Percentiles rank a stretch among this genome's conserved stretches.
Evolutionary conservation across 1,284 basidiomycete species (phyloP).

Genomic region (Moesziomyces antarcticus): DNA sequence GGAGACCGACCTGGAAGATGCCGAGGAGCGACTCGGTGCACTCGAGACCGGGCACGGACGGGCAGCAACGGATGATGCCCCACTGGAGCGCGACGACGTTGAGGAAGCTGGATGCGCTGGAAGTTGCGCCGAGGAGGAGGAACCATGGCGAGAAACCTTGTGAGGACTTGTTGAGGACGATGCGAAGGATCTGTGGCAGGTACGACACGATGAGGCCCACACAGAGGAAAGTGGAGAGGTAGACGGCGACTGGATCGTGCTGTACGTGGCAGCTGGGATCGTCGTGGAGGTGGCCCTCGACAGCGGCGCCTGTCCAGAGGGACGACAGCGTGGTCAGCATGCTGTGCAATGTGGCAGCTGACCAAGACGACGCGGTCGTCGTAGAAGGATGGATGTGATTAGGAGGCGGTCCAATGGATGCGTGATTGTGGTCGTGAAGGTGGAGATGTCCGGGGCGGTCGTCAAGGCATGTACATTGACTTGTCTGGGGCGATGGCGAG

Average conservation of each 20-base stretch:
- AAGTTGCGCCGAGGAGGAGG: conserved; percentile 87
- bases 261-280: conserved; percentile 48
- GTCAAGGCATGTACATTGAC: too few species aligned
- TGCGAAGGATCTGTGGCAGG: conserved; percentile 82
- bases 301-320: conserved; percentile 29
- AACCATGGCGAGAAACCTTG: conserved; percentile 93
- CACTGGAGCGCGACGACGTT: conserved; percentile 83
- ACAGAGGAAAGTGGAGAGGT: conserved; percentile 81
- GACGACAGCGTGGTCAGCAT: conserved; percentile 35
- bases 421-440: too few species aligned
- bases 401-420: too few species aligned
- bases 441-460: too few species aligned
- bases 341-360: neutral
- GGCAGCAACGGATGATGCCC: conserved; percentile 84
- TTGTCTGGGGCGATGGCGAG: too few species aligned
- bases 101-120: conserved; percentile 67
- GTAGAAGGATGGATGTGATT: conserved; percentile 1
- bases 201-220: conserved; percentile 86
- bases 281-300: conserved; percentile 24
- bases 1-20: conserved; percentile 81
- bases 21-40: conserved; percentile 87
- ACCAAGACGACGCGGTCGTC: too few species aligned
- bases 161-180: conserved; percentile 75
- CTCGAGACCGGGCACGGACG: conserved; percentile 55
- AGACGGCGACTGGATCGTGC: conserved; percentile 79